A percentile compares a stretch with the other conserved stretches of the same genome.
phyloP scores from a whole-genome alignment of 2,329 filamentous ascomycete genomes.

The Aspergillus eucalypticola region DNA sequence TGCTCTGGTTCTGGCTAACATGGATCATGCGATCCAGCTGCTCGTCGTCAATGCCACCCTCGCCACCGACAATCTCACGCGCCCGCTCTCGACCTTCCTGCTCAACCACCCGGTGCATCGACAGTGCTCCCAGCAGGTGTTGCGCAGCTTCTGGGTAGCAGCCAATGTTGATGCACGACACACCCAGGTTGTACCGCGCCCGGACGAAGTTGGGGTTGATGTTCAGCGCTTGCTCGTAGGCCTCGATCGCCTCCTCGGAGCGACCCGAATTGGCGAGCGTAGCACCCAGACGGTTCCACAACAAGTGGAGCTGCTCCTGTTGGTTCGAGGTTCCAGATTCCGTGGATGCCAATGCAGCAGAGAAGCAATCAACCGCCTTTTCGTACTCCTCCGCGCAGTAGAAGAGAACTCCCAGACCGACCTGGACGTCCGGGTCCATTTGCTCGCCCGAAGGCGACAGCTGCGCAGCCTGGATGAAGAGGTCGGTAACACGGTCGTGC shows the following conservation, averaged over 20 bases:
- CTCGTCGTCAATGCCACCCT: conserved; percentile 60
- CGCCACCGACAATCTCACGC: conserved; percentile 71
- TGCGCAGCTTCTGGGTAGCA: conserved; percentile 91
- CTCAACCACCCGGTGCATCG: conserved; percentile 95
- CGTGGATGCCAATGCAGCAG: conserved; percentile 80
- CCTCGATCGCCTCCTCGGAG: conserved; percentile 92
- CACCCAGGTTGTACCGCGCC: conserved; percentile 93
- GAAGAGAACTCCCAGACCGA: conserved; percentile 93
- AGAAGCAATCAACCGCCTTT: conserved; percentile 98
- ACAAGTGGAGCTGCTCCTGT: conserved; percentile 81
- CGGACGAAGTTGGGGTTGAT: conserved; percentile 95
- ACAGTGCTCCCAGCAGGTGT: conserved; percentile 85
- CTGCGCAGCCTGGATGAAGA: conserved; percentile 91
- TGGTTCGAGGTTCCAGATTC: conserved; percentile 83
- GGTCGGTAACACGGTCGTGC: conserved; percentile 84
- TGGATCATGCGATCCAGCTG: conserved; percentile 84
- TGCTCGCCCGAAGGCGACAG: conserved; percentile 87
- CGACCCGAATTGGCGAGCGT: conserved; percentile 94
- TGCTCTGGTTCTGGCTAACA: conserved; percentile 81
- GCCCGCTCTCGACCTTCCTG: conserved; percentile 80
- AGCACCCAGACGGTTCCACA: conserved; percentile 96
- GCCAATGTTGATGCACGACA: conserved; percentile 95
- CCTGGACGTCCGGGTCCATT: conserved; percentile 98
- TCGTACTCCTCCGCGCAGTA: conserved; percentile 98
- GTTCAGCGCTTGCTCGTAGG: conserved; percentile 88